Percentiles rank a stretch among this genome's conserved stretches.
Conservation (phyloP, 495 filamentous ascomycete genomes). For the Podospora tetraspora region DNA sequence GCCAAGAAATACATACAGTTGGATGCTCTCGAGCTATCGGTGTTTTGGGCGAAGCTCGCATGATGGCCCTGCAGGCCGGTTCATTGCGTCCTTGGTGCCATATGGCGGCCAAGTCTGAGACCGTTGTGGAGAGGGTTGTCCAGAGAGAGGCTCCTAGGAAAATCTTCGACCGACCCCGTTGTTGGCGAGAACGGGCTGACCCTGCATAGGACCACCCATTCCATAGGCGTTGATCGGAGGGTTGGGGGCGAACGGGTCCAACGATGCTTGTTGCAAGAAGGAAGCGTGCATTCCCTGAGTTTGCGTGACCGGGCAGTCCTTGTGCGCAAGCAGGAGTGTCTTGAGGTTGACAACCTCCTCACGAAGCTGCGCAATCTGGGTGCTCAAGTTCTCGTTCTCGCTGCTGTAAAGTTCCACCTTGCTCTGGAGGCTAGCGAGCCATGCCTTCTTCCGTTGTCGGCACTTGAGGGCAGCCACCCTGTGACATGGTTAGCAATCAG, state of each 20-base stretch:
- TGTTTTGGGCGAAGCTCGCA: neutral
- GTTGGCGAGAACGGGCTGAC: conserved; percentile 52
- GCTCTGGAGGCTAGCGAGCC: conserved; percentile 89
- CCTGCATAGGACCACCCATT: conserved; percentile 53
- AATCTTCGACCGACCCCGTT: conserved; percentile 50
- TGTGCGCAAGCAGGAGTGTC: conserved; percentile 87
- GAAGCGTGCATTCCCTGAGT: conserved; percentile 72
- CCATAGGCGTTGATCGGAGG: conserved; percentile 66
- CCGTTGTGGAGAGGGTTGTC: neutral
- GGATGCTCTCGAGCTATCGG: neutral
- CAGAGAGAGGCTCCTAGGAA: conserved; percentile 27
- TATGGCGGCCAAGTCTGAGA: no score
- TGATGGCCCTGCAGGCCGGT: no score
- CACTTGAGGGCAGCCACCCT: conserved; percentile 97
- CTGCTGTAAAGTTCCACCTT: conserved; percentile 89
- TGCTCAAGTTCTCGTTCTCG: conserved; percentile 84
- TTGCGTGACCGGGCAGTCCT: conserved; percentile 91
- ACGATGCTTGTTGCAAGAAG: conserved; percentile 54
- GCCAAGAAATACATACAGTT: conserved; percentile 20
- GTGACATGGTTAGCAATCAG: conserved; percentile 25
- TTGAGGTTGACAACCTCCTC: conserved; percentile 96
- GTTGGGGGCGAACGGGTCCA: conserved; percentile 41
- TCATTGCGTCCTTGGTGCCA: no score
- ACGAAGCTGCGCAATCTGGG: conserved; percentile 74
- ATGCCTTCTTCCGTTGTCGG: conserved; percentile 97